phyloP scores from a whole-genome alignment of 83 land plant species.

The Larix sibirica region DNA sequence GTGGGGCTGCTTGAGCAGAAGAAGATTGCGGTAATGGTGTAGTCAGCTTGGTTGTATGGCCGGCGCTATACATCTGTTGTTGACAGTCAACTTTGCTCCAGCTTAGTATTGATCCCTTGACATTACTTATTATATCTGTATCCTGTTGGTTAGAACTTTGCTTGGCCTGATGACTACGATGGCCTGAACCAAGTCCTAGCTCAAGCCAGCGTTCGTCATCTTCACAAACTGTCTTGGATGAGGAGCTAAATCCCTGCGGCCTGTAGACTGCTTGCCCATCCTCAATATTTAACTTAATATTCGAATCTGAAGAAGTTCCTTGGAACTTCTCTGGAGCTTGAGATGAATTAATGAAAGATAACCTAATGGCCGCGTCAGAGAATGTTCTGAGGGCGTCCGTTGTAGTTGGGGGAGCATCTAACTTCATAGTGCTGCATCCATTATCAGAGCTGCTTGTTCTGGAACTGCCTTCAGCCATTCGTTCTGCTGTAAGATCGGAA shows the following conservation, averaged over 20 bases:
- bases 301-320: neutral
- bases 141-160: neutral
- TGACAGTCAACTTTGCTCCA: neutral
- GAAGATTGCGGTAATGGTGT: neutral
- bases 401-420: neutral
- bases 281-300: neutral
- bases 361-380: neutral
- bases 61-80: neutral
- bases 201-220: slow-evolving; percentile 8
- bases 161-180: neutral
- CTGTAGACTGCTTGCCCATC: neutral
- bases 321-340: neutral
- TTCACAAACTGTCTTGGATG: neutral
- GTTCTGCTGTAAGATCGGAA: slow-evolving; percentile 13
- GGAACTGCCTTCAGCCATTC: slow-evolving; percentile 16
- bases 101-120: neutral
- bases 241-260: neutral
- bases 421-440: neutral
- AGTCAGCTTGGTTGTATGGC: neutral
- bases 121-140: neutral
- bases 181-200: slow-evolving; percentile 5
- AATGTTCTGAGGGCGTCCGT: neutral
- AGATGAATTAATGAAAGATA: no score
- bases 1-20: neutral
- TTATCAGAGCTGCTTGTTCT: slow-evolving; percentile 12